These are phyloP conservation scores for Kwoniella europaea DNA, from an alignment of 768 basidiomycete species.

Conservation along the genomic window DNA sequence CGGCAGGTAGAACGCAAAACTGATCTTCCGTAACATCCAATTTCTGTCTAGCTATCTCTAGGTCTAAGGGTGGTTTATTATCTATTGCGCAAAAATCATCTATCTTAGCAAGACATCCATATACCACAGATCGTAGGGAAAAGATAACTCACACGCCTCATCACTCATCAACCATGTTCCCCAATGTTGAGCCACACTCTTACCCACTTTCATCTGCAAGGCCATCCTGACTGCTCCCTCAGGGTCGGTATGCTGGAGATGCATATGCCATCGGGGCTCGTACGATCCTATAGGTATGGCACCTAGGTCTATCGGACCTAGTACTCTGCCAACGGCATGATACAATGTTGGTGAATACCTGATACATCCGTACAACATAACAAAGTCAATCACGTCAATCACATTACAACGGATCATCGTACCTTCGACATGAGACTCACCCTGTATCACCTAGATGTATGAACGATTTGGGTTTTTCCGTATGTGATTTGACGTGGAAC, in stretches of 20 bases:
- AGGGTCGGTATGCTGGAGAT: conserved; percentile 55
- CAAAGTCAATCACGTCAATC: background rate
- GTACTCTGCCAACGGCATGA: conserved; percentile 50
- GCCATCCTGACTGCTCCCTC: conserved; percentile 55
- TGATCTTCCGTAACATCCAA: conserved; percentile 31
- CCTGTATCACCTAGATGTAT: conserved; percentile 57
- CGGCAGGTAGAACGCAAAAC: conserved; percentile 43
- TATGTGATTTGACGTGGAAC: conserved; percentile 49
- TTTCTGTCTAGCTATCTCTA: conserved; percentile 42
- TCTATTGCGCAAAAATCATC: conserved; percentile 20
- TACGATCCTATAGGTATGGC: conserved; percentile 58
- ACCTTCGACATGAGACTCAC: conserved; percentile 19
- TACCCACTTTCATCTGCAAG: conserved; percentile 42
- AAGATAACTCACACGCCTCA: conserved; percentile 42
- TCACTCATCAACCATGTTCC: conserved; percentile 55
- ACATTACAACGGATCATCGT: too few relatives aligned
- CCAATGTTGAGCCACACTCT: conserved; percentile 56
- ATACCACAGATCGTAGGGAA: too few relatives aligned
- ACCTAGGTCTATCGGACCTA: conserved; percentile 52
- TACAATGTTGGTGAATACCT: conserved; percentile 54
- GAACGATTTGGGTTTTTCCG: conserved; percentile 37
- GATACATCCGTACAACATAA: background rate
- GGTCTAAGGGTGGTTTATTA: conserved; percentile 46
- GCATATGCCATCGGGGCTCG: conserved; percentile 54
- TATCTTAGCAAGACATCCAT: too few relatives aligned